A percentile compares a stretch with the other conserved stretches of the same genome.
phyloP scores from a whole-genome alignment of 306 rosid species.

The Clitoria ternatea region DNA sequence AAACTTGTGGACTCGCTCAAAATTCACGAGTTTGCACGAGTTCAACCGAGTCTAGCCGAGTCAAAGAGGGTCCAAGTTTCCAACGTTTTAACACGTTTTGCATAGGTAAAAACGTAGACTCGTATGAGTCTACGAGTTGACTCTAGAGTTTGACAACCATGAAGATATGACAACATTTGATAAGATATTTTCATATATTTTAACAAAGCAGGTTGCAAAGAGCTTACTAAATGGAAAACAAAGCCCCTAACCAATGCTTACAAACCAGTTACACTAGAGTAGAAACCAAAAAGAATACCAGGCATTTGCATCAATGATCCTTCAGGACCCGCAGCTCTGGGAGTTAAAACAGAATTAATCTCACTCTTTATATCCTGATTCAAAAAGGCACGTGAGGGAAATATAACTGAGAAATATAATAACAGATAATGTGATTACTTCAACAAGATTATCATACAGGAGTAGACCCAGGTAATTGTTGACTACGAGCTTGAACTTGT shows the following conservation, averaged over 20 bases:
- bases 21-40: too few relatives aligned
- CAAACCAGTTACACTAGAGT: slow-evolving; percentile 10
- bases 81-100: too few relatives aligned
- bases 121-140: too few relatives aligned
- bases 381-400: slow-evolving; percentile 35
- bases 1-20: too few relatives aligned
- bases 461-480: slow-evolving; percentile 84
- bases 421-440: slow-evolving; percentile 6
- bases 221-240: neutral
- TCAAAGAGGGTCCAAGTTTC: too few relatives aligned
- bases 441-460: slow-evolving; percentile 52
- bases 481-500: slow-evolving; percentile 88
- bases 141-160: too few relatives aligned
- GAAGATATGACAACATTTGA: too few relatives aligned
- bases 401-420: slow-evolving; percentile 12
- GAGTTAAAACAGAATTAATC: slow-evolving; percentile 80
- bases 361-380: slow-evolving; percentile 89
- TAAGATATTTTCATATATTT: too few relatives aligned
- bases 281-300: slow-evolving; percentile 52
- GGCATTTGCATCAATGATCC: slow-evolving; percentile 91
- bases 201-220: too few relatives aligned
- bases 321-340: slow-evolving; percentile 86
- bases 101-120: too few relatives aligned
- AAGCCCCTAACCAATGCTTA: neutral
- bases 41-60: too few relatives aligned